phyloP scores from a whole-genome alignment of 345 rosid genomes.

The Eucalyptus sp. region DNA sequence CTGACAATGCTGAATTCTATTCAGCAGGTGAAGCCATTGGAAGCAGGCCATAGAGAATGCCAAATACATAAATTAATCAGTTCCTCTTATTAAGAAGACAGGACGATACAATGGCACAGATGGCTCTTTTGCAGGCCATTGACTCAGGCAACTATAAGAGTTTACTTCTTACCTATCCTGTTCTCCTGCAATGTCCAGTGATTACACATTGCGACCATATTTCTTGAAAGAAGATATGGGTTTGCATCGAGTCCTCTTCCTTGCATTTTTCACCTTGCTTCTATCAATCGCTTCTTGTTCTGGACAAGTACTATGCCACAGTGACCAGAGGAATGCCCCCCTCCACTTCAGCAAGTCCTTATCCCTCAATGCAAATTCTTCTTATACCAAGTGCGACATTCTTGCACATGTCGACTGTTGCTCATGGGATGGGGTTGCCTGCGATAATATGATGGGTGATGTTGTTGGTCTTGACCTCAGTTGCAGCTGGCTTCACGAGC shows the following conservation, averaged over 20 bases:
- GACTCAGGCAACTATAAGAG: neutral
- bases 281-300: neutral
- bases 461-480: constrained; percentile 13
- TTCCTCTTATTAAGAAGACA: neutral
- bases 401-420: neutral
- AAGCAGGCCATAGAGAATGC: neutral
- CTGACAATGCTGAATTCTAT: neutral
- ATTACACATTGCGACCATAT: neutral
- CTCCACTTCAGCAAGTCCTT: neutral
- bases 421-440: constrained; percentile 9
- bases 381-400: neutral
- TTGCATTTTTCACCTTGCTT: neutral
- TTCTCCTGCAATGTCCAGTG: neutral
- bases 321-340: neutral
- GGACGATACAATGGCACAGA: neutral
- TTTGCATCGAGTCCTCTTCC: neutral
- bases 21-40: neutral
- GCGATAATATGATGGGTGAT: neutral
- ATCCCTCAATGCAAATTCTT: neutral
- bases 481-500: neutral
- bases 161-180: neutral
- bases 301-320: neutral
- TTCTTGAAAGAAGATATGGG: neutral
- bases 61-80: neutral
- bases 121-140: neutral